A percentile compares a stretch with the other conserved stretches of the same genome.
phyloP scores from a whole-genome alignment of 2,329 filamentous ascomycete species.

The Sarocladium brachiariae region DNA sequence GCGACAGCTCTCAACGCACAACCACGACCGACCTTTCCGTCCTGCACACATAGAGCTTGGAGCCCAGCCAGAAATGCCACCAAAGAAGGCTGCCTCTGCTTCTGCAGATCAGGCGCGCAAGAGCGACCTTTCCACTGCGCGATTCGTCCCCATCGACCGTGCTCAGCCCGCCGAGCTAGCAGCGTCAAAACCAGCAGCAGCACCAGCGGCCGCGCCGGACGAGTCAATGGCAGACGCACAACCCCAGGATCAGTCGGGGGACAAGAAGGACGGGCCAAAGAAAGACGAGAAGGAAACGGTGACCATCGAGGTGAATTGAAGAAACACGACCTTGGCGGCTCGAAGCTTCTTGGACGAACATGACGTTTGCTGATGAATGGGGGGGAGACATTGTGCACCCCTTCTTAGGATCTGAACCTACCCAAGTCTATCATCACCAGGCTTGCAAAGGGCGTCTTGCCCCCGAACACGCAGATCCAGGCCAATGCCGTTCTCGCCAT shows the following conservation, averaged over 20 bases:
- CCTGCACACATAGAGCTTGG: background rate
- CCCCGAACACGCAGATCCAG: conserved; percentile 76
- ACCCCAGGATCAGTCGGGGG: conserved; percentile 24
- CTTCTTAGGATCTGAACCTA: conserved; percentile 59
- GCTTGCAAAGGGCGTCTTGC: conserved; percentile 72
- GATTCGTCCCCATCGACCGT: conserved; percentile 38
- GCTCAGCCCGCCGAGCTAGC: conserved; percentile 18
- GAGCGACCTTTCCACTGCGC: conserved; percentile 39
- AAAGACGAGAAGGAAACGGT: conserved; percentile 30
- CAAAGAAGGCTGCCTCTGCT: conserved; percentile 39
- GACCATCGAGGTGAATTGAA: conserved; percentile 44
- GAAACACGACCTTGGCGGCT: background rate
- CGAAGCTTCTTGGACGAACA: background rate
- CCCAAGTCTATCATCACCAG: conserved; percentile 77
- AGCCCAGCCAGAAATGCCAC: conserved; percentile 36
- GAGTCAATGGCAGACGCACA: conserved; percentile 20
- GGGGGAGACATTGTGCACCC: background rate
- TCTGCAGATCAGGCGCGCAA: conserved; percentile 31
- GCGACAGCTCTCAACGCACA: too few relatives aligned
- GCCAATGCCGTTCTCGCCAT: conserved; percentile 74
- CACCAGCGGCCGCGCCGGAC: conserved; percentile 21
- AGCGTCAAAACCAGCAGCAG: conserved; percentile 21
- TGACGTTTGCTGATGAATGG: too few relatives aligned
- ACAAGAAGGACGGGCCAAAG: conserved; percentile 22
- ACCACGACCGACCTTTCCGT: background rate